Evolutionary conservation across 257 asterid species (phyloP).

Genomic region (Haberlea rhodopensis): DNA sequence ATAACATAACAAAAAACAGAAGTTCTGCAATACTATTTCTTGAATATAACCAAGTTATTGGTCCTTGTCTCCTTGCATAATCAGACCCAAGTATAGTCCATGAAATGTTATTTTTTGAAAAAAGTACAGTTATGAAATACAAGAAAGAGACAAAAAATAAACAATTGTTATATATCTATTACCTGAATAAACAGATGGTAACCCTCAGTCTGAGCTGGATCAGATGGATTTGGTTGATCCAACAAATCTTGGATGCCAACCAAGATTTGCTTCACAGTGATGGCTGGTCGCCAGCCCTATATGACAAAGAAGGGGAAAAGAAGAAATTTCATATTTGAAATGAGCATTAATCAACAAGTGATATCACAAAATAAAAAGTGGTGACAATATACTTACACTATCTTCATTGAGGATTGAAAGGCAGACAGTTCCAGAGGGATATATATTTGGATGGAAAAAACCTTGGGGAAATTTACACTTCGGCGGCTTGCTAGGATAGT

Average conservation of each 20-base stretch:
- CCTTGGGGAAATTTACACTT: conserved; percentile 81
- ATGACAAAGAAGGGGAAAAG: neutral
- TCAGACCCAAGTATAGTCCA: neutral
- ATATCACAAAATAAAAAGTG: neutral
- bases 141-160: neutral
- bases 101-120: too few species aligned
- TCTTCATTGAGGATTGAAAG: conserved; percentile 87
- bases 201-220: conserved; percentile 67
- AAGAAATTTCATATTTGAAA: too few species aligned
- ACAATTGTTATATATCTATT: neutral
- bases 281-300: conserved; percentile 68
- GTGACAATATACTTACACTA: conserved; percentile 46
- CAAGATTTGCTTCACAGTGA: conserved; percentile 60
- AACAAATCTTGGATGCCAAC: conserved; percentile 60
- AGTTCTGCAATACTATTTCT: neutral
- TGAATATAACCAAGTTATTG: too few species aligned
- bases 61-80: too few species aligned
- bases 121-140: too few species aligned
- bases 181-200: conserved; percentile 62
- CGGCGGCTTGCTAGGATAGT: conserved; percentile 87
- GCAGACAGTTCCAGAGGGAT: conserved; percentile 91
- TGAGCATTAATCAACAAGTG: neutral
- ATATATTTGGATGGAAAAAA: conserved; percentile 85
- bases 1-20: neutral
- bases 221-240: conserved; percentile 57